Evolutionary conservation across 495 filamentous ascomycete genomes (phyloP), one percentile per base, ranked within the genome.

Genomic region (Bombardia bombarda): DNA sequence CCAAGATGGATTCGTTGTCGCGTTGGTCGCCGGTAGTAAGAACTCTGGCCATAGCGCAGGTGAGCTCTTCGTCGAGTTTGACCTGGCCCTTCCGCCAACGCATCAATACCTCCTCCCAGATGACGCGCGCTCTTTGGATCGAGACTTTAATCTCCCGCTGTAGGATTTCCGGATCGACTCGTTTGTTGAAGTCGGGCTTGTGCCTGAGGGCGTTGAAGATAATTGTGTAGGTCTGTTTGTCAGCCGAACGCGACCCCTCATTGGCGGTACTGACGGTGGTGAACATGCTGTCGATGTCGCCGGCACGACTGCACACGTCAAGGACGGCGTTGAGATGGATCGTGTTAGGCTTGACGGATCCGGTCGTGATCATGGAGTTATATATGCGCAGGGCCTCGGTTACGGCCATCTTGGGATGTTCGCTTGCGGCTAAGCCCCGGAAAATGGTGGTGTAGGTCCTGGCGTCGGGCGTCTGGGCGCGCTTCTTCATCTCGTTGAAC

Each of bases 401-500:
- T 4, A 87, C 67, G 19, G 77, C 74, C 18, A 74, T 51, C 24
- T 65, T 58, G 12, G 68, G 63, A 21, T 78, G 64, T 1, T 69
- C 39, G 31, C 79, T 68, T n/a, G 62, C 47, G 17, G 79, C 70
- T 16, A 87, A 74, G 17, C 90, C 92, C 18, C 79, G 71, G 52
- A 98, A 74, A 43, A 97, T 80, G 38, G 86, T 81, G 2, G 85
- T 90, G 58, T 83, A 95, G 0, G 90, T 94, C 42, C 74, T 69
- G 2, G 75, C 64, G 56, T 86, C 87, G 0, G 92, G 92, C 20
- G 63, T 64, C 43, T 85, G 79, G 24, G 69, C 80, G 14, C 87
- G 74, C 65, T 96, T 97, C 65, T 97, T 98, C 92, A 98, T 98
- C 84, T 95, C 87, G 61, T 96, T 95, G 65, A 79, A 96, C 2